These are phyloP conservation scores for Xylaria intraflava DNA, from an alignment of 495 filamentous ascomycete genomes.

Conservation along the genomic window DNA sequence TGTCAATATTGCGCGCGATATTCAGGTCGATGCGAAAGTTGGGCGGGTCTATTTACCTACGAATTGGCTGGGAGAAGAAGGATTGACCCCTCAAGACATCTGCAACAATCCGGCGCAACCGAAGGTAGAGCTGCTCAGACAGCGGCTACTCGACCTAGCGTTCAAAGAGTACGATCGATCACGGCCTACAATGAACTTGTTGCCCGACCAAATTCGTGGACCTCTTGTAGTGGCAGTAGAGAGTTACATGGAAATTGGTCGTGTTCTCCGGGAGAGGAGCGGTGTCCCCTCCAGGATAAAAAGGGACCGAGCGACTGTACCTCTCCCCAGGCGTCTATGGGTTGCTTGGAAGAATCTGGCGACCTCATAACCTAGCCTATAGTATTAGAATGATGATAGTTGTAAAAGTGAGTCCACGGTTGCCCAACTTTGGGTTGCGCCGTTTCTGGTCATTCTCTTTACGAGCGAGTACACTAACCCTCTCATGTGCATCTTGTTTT, in stretches of 20 bases:
- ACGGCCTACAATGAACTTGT: conserved; percentile 44
- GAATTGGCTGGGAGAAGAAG: conserved; percentile 51
- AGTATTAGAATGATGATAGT: background rate
- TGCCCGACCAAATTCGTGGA: conserved; percentile 50
- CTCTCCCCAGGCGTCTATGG: conserved; percentile 43
- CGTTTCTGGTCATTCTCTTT: no score
- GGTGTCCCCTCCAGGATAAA: conserved; percentile 36
- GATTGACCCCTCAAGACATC: conserved; percentile 46
- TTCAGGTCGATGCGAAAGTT: conserved; percentile 53
- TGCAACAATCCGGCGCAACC: conserved; percentile 37
- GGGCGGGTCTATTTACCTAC: conserved; percentile 57
- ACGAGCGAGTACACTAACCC: no score
- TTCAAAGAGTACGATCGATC: conserved; percentile 47
- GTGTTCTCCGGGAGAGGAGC: conserved; percentile 41
- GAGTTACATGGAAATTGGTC: conserved; percentile 68
- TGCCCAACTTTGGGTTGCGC: no score
- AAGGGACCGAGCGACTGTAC: conserved; percentile 52
- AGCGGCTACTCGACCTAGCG: conserved; percentile 48
- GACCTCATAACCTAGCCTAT: conserved; percentile 3
- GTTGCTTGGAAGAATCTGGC: conserved; percentile 50
- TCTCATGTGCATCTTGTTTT: background rate
- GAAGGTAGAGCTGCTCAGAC: conserved; percentile 41
- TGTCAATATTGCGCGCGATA: conserved; percentile 65
- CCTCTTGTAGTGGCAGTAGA: conserved; percentile 62
- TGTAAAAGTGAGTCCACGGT: no score